phyloP scores from a whole-genome alignment of 2,329 filamentous ascomycete species.

The Alternaria metachromatica region DNA sequence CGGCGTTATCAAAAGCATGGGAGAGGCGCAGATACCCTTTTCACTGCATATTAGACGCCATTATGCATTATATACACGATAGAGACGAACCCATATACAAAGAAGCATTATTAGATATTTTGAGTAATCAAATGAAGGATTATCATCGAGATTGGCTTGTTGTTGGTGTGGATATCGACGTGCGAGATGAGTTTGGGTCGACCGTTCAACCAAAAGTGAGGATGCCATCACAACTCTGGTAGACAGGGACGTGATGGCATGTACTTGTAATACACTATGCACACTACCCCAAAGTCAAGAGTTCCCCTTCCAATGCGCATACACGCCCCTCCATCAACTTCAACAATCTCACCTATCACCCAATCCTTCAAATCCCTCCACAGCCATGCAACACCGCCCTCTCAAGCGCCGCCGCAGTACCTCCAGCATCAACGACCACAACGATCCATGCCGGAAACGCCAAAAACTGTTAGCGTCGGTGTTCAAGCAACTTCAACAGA shows the following conservation, averaged over 20 bases:
- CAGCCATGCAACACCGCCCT: not conserved
- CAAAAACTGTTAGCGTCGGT: not conserved
- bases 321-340: too few species aligned
- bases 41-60: not conserved
- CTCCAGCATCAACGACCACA: not conserved
- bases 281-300: not conserved
- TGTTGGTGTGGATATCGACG: too few species aligned
- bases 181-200: not conserved
- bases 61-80: slow-evolving; percentile 12
- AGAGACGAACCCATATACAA: slow-evolving; percentile 8
- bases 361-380: too few species aligned
- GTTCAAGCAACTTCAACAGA: not conserved
- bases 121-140: not conserved
- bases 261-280: not conserved
- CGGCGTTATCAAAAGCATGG: slow-evolving; percentile 17
- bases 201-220: not conserved
- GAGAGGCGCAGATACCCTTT: slow-evolving; percentile 18
- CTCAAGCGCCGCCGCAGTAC: not conserved
- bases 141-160: not conserved
- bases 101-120: not conserved
- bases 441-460: not conserved
- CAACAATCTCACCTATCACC: too few species aligned
- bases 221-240: not conserved
- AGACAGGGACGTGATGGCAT: not conserved
- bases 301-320: not conserved